Conservation (phyloP, 2,329 filamentous ascomycete genomes). For the Albifimbria verrucaria region DNA sequence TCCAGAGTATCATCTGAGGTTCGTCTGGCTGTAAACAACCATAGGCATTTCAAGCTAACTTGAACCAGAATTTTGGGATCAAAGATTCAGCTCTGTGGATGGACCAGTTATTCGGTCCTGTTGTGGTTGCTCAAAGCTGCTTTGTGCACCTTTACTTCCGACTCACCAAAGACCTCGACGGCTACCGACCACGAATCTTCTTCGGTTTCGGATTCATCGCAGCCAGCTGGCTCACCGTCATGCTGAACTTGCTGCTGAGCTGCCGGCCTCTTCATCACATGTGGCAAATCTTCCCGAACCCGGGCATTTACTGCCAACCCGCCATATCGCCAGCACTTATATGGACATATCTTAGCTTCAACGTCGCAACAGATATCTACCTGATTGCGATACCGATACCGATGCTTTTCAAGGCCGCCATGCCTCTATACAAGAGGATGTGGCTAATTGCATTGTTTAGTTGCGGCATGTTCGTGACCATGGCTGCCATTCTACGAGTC, state of each 20-base stretch:
- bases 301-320: slow-evolving; percentile 47
- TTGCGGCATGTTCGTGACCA: slow-evolving; percentile 36
- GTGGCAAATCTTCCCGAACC: slow-evolving; percentile 59
- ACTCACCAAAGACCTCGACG: slow-evolving; percentile 41
- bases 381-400: slow-evolving; percentile 56
- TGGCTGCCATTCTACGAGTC: slow-evolving; percentile 34
- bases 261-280: slow-evolving; percentile 51
- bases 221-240: slow-evolving; percentile 44
- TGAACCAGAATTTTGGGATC: slow-evolving; percentile 45
- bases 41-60: not conserved
- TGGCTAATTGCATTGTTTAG: slow-evolving; percentile 36
- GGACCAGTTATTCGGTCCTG: slow-evolving; percentile 51
- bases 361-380: slow-evolving; percentile 55
- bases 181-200: slow-evolving; percentile 41
- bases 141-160: slow-evolving; percentile 55
- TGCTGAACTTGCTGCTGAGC: slow-evolving; percentile 47
- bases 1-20: slow-evolving; percentile 40
- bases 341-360: slow-evolving; percentile 49
- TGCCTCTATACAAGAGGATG: slow-evolving; percentile 33
- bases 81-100: slow-evolving; percentile 54
- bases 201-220: slow-evolving; percentile 48
- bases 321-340: slow-evolving; percentile 48
- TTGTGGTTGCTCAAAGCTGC: slow-evolving; percentile 56
- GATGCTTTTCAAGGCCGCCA: slow-evolving; percentile 39
- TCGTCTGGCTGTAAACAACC: slow-evolving; percentile 8